These are phyloP conservation scores for Zoysia pacifica DNA, from an alignment of 176 grass and related monocot species.

Conservation along the genomic window DNA sequence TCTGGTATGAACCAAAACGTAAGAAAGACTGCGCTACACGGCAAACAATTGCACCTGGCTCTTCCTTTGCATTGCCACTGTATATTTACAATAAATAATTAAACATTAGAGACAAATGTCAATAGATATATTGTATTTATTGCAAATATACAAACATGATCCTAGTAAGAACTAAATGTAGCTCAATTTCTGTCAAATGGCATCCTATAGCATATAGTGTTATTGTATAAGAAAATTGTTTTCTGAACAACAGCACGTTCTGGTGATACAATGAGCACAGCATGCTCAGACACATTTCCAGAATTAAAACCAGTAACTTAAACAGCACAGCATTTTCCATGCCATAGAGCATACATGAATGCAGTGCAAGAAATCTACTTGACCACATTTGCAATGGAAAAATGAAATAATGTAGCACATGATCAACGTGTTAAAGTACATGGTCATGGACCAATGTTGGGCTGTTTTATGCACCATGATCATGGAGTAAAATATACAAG, in stretches of 20 bases:
- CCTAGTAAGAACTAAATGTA: neutral
- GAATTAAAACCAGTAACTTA: neutral
- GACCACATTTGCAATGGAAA: neutral
- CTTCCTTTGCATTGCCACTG: constrained; percentile 96
- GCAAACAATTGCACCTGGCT: constrained; percentile 93
- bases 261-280: neutral
- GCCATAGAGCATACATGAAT: neutral
- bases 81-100: constrained; percentile 24
- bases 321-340: neutral
- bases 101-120: constrained; percentile 6
- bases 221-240: neutral
- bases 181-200: neutral
- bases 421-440: neutral
- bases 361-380: neutral
- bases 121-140: constrained; percentile 25
- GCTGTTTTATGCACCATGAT: constrained; percentile 2
- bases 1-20: constrained; percentile 93
- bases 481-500: neutral
- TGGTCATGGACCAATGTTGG: constrained; percentile 4
- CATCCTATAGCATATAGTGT: neutral
- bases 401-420: neutral
- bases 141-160: constrained; percentile 24
- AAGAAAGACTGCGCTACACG: constrained; percentile 86
- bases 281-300: neutral
- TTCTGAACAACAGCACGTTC: neutral